Percentiles rank a stretch among this genome's conserved stretches.
Conservation (phyloP, 441 rosid genomes). For the Euphorbia celastroides region DNA sequence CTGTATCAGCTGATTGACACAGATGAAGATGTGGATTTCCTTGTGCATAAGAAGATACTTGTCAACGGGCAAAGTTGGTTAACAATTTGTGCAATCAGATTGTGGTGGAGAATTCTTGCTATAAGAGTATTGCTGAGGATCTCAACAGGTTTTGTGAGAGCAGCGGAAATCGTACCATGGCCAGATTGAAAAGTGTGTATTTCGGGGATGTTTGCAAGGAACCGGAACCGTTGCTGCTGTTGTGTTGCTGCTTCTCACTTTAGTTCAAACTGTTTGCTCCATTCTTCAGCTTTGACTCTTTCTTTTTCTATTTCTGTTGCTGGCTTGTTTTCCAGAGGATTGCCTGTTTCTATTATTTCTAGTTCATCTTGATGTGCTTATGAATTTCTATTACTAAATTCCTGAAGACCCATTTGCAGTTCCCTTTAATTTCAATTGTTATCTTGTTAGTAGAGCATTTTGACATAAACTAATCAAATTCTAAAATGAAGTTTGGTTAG, state of each 20-base stretch:
- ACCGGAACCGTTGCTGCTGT: slow-evolving; percentile 27
- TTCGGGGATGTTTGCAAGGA: slow-evolving; percentile 27
- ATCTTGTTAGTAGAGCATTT: no score
- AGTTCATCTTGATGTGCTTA: no score
- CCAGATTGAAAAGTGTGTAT: slow-evolving; percentile 21
- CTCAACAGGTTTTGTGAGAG: slow-evolving; percentile 3
- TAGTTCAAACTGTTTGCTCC: slow-evolving; percentile 24
- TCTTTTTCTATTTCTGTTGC: background rate
- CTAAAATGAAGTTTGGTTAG: no score
- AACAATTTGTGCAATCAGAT: slow-evolving; percentile 27
- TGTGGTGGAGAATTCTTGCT: slow-evolving; percentile 27
- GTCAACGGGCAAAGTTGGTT: slow-evolving; percentile 7
- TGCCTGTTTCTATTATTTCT: background rate
- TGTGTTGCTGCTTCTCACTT: slow-evolving; percentile 23
- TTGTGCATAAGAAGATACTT: slow-evolving; percentile 12
- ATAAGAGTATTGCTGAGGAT: background rate
- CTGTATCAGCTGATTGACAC: slow-evolving; percentile 23
- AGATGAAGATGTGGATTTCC: slow-evolving; percentile 25
- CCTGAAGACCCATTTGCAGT: no score
- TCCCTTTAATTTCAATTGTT: no score
- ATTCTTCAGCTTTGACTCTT: background rate
- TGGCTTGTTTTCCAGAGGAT: background rate
- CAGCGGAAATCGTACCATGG: slow-evolving; percentile 16
- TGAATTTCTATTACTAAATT: no score
- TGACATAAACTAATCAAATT: no score